Evolutionary conservation across 176 grass and related monocot species (phyloP), one percentile per base, ranked within the genome.

Genomic region (Dendrocalamus sinicus): DNA sequence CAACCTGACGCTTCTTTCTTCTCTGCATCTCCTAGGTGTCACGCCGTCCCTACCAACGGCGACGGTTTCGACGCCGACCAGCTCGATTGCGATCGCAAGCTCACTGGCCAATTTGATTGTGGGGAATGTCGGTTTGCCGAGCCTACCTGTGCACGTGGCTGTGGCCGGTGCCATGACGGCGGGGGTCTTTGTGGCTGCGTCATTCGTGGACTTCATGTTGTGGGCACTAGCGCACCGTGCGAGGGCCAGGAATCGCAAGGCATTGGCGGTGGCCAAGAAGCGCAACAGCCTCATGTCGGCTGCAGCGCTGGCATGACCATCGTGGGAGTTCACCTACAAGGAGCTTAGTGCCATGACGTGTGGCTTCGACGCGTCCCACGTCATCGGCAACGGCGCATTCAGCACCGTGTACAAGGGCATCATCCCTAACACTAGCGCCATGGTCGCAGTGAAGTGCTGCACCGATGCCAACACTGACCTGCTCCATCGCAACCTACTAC

Each of bases 391-490:
- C 57, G 97, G 94, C 65, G 97, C 97, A 45, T 96, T 99, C 75
- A 94, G 94, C n/a, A 94, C 87, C 0, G 97, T 99, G 80, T 99
- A 96, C 92, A 99, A 94, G 76, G 97, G 92, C 66, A 99, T 99
- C 81, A 86, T 99, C 12, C 86, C 92, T 0, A 94, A 96, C 89
- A 99, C 92, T 17, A 94, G 97, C 66, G 94, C 94, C 52, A 96
- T 99, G 85, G 97, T 99, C 6, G 97, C 97, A 41, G 97, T 99
- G 2, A 99, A 99, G 85, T 82, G 90, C 0, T 99, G 92, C 97
- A 99, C 90, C 4, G 82, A 85, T 13, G 44, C 71, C 12, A 48
- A 37, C 53, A 72, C 35, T 0, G 75, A 54, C 3, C 93, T 99
- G n/a, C 94, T 94, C 15, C 97, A 99, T 89, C 87, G 97, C 67